Base-by-base conservation (phyloP, 106 monocot genomes). In the Apostasia shenzhenica region DNA sequence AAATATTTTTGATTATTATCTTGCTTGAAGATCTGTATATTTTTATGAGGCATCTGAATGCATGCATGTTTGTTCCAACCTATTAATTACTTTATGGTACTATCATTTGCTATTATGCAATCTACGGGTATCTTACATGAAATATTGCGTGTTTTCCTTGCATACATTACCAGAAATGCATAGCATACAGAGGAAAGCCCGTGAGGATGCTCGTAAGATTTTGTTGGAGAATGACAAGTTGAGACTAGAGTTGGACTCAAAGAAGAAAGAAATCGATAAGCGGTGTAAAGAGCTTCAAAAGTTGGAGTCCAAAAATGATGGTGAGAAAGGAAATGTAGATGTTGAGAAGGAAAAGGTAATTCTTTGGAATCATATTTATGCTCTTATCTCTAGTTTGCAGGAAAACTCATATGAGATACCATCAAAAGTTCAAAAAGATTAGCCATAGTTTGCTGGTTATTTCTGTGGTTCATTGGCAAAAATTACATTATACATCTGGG, bases 151-250 rank as follows among this genome's bases (percentile, higher is more conserved):
- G 12, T 9, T 62, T 37, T 8, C 48, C 43, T 49, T n/a, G 6
- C 48, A 37, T 65, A 48, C 2, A 48, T 48, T 48, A 49, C 47
- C 73, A 94, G 94, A 88, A 71, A 91, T 94, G 94, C 78, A 58
- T 54, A 81, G 71, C 51, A 67, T 94, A 73, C 88, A 94, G 66
- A 50, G 56, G 2, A 66, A 63, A 61, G 82, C 87, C 3, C 87
- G 91, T 70, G 85, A 94, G 59, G 76, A 75, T 87, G 78, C 91
- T 55, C 72, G 77, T 1, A 81, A 67, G 52, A 68, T 91, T 55
- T 83, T 95, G 69, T 64, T 81, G 8, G 86, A 95, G 54, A 95
- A 95, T 74, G 78, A 84, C 45, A 88, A 86, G 56, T 78, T 95
- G 69, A 84, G 77, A 63, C n/a, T 70, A 41, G 91, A 95, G 66